Conservation (phyloP, 2,329 filamentous ascomycete species). For the Colletotrichum cordylinicola region DNA sequence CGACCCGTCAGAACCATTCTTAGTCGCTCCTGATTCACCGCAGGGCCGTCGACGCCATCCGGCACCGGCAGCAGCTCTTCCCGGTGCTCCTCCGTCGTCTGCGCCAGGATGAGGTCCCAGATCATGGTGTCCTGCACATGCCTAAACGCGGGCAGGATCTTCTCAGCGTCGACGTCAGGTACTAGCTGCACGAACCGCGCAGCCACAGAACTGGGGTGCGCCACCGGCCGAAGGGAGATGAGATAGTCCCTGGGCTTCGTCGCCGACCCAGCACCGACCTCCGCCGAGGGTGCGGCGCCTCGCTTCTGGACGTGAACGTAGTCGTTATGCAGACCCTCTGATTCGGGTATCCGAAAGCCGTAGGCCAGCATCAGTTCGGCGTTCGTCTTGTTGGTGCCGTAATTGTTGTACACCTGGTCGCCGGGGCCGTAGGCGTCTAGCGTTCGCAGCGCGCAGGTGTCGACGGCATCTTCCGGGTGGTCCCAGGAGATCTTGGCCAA, state of each 20-base stretch:
- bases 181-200: constrained; percentile 45
- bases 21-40: constrained; percentile 26
- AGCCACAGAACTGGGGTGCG: constrained; percentile 52
- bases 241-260: constrained; percentile 46
- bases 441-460: constrained; percentile 51
- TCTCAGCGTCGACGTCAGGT: constrained; percentile 27
- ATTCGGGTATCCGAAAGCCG: constrained; percentile 62
- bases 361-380: constrained; percentile 72
- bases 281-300: constrained; percentile 27
- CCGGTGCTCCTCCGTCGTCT: constrained; percentile 38
- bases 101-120: constrained; percentile 51
- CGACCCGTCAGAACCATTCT: constrained; percentile 36
- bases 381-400: constrained; percentile 73
- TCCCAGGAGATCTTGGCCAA: constrained; percentile 66
- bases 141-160: constrained; percentile 45
- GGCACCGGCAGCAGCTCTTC: constrained; percentile 31
- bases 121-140: constrained; percentile 61
- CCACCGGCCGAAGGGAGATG: constrained; percentile 56
- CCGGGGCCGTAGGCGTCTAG: constrained; percentile 41
- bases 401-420: constrained; percentile 72
- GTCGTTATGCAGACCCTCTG: constrained; percentile 59
- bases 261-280: constrained; percentile 23
- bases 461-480: constrained; percentile 41
- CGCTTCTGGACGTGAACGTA: constrained; percentile 63
- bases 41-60: constrained; percentile 5